Evolutionary conservation across 441 rosid genomes (phyloP).

Genomic region (Iberis amara): DNA sequence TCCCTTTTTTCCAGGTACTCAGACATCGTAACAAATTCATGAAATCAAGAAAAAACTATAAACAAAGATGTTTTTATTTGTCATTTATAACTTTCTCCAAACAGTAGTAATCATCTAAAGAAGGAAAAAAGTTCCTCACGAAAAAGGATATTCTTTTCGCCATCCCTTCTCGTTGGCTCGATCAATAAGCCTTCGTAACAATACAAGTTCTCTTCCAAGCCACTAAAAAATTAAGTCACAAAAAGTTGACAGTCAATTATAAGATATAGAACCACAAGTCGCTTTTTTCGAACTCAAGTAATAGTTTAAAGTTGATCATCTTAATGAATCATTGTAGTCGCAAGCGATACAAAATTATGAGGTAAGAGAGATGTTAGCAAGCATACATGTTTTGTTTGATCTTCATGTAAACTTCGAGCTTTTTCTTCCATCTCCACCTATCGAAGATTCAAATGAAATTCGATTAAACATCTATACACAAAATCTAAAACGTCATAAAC

Average conservation of each 20-base stretch:
- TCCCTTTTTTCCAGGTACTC: conserved; percentile 58
- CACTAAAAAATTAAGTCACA: conserved; percentile 46
- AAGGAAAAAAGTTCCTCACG: not conserved
- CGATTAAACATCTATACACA: not conserved
- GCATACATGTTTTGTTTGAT: conserved; percentile 77
- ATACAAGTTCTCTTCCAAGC: conserved; percentile 56
- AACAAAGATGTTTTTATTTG: not conserved
- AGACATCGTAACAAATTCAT: conserved; percentile 41
- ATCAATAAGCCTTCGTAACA: conserved; percentile 55
- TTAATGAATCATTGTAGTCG: not conserved
- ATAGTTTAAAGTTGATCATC: conserved; percentile 2
- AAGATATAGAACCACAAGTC: conserved; percentile 16
- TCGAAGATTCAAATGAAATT: conserved; percentile 21
- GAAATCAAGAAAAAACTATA: conserved; percentile 49
- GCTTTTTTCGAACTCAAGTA: too few species aligned
- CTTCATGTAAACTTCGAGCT: conserved; percentile 56
- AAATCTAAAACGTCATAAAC: not conserved
- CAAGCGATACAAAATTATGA: conserved; percentile 13
- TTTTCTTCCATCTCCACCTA: conserved; percentile 76
- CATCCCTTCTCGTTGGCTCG: conserved; percentile 89
- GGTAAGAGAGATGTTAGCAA: conserved; percentile 12
- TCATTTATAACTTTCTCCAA: too few species aligned
- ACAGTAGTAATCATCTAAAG: too few species aligned
- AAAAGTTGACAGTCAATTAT: conserved; percentile 19
- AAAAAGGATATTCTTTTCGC: conserved; percentile 93